These are phyloP conservation scores for Apiospora hydei DNA, from an alignment of 2,329 filamentous ascomycete genomes.

Conservation along the genomic window DNA sequence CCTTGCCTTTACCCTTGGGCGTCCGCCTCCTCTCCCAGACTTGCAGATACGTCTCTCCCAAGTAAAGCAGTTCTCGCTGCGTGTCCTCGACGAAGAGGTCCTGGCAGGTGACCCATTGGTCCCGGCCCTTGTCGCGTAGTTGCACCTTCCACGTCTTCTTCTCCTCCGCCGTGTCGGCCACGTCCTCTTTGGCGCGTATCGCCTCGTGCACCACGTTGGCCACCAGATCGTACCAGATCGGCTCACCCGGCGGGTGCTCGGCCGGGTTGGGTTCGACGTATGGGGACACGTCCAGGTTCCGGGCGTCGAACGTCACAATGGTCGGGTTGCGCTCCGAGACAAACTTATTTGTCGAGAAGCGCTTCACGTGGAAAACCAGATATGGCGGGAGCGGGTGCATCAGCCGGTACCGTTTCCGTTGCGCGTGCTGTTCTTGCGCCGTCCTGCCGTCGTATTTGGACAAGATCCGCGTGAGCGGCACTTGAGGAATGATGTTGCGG, in stretches of 20 bases:
- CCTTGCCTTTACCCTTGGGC: constrained; percentile 50
- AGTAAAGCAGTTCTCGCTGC: constrained; percentile 86
- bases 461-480: constrained; percentile 79
- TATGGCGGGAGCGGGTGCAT: constrained; percentile 91
- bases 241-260: constrained; percentile 75
- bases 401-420: constrained; percentile 87
- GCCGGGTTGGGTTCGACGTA: constrained; percentile 89
- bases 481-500: constrained; percentile 94
- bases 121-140: constrained; percentile 78
- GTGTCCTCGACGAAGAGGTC: constrained; percentile 92
- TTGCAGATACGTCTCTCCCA: constrained; percentile 94
- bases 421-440: constrained; percentile 87
- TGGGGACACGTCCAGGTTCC: constrained; percentile 83
- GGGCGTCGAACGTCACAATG: constrained; percentile 93
- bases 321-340: constrained; percentile 95
- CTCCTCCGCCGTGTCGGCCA: constrained; percentile 88
- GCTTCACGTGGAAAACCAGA: constrained; percentile 93
- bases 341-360: constrained; percentile 96
- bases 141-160: constrained; percentile 94
- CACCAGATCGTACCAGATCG: constrained; percentile 93
- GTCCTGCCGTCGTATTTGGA: constrained; percentile 91
- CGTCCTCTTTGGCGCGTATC: constrained; percentile 78
- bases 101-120: constrained; percentile 92
- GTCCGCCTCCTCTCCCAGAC: constrained; percentile 88
- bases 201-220: constrained; percentile 93